Evolutionary conservation across 371 early-diverging fungal species (phyloP).

Genomic region (Phascolomyces articulosus): DNA sequence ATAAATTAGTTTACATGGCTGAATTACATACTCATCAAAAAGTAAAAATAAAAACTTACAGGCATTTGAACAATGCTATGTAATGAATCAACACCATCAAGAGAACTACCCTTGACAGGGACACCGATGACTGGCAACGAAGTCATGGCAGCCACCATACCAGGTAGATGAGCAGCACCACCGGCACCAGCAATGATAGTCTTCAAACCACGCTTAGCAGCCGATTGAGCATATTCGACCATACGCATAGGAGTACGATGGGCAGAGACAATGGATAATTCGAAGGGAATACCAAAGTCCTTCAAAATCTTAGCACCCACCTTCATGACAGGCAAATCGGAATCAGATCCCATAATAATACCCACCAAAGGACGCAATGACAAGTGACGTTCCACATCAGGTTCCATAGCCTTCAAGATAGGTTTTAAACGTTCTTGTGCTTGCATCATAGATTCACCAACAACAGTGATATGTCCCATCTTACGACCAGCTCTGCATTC

Average conservation of each 20-base stretch:
- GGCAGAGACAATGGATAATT: conserved; percentile 93
- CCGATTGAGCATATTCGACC: conserved; percentile 88
- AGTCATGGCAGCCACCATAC: conserved; percentile 97
- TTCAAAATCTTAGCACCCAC: conserved; percentile 86
- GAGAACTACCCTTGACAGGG: conserved; percentile 88
- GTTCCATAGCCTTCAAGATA: conserved; percentile 67
- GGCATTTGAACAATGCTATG: conserved; percentile 99
- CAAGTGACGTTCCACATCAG: conserved; percentile 48
- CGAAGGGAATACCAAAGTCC: conserved; percentile 91
- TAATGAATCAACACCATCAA: conserved; percentile 96
- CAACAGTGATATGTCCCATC: conserved; percentile 97
- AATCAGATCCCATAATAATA: conserved; percentile 98
- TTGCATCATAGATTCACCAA: conserved; percentile 81
- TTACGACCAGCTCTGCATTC: conserved; percentile 89
- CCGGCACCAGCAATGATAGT: conserved; percentile 98
- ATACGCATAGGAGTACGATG: conserved; percentile 95
- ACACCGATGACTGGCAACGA: conserved; percentile 97
- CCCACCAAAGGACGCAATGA: conserved; percentile 81
- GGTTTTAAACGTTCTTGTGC: conserved; percentile 64
- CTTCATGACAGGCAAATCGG: conserved; percentile 94
- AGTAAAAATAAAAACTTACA: conserved; percentile 54
- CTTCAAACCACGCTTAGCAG: conserved; percentile 88
- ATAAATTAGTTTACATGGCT: background rate
- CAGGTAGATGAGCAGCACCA: conserved; percentile 97
- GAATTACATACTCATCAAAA: no score